phyloP scores from a whole-genome alignment of 768 basidiomycete species.

The Lyophyllum semitale region DNA sequence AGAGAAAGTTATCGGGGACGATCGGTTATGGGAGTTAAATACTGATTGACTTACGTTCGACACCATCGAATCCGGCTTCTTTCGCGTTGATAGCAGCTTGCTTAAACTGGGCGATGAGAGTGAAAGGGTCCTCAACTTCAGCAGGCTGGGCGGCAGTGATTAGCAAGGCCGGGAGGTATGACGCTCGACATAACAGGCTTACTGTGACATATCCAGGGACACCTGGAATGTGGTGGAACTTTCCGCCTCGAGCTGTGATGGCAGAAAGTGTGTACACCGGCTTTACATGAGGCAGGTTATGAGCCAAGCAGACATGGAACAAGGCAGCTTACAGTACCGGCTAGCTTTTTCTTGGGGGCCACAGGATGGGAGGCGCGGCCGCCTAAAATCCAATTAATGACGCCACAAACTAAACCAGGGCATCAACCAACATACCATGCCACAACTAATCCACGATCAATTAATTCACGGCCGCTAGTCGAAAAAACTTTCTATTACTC shows the following conservation, averaged over 20 bases:
- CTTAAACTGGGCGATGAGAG: conserved; percentile 39
- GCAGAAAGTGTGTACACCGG: conserved; percentile 48
- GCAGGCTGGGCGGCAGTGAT: conserved; percentile 31
- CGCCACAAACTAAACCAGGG: neutral
- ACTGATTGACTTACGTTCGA: conserved; percentile 38
- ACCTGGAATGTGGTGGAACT: conserved; percentile 40
- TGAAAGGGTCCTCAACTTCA: conserved; percentile 41
- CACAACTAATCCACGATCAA: conserved; percentile 26
- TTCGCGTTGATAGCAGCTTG: conserved; percentile 49
- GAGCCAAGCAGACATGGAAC: neutral
- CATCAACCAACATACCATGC: conserved; percentile 31
- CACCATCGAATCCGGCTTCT: conserved; percentile 57
- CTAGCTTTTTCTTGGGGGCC: conserved; percentile 33
- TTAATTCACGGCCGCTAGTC: neutral
- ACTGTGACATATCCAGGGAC: conserved; percentile 40
- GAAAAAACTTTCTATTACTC: neutral
- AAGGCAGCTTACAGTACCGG: conserved; percentile 28
- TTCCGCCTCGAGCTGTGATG: conserved; percentile 41
- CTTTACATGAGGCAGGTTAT: conserved; percentile 25
- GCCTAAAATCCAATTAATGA: neutral
- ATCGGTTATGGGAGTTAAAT: no score
- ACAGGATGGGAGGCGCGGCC: neutral
- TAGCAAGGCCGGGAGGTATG: neutral
- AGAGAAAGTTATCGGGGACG: neutral
- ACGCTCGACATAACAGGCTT: conserved; percentile 13